Evolutionary conservation across 345 rosid genomes (phyloP), one percentile per base, ranked within the genome.

Genomic region (Turnera subulata): DNA sequence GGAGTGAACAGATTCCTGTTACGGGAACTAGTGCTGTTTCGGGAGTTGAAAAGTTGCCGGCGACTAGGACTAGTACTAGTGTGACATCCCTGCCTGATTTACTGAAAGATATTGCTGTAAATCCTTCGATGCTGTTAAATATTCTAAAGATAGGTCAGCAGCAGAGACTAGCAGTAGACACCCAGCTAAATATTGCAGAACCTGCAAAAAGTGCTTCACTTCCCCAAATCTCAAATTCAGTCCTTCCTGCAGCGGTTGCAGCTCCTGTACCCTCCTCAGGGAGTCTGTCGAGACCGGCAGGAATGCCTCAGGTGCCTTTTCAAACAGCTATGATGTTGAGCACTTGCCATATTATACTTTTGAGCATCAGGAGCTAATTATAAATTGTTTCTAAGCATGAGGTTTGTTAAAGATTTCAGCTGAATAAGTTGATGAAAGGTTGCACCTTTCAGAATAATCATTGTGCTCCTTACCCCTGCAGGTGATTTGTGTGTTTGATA

Each of bases 111-210:
- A 81, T 91, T 42, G 84, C 74, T n/a, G 88, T 73, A 45, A 83
- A 87, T 77, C 97, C 99, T 16, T 75, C 85, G 50, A 74, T 81
- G 83, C 56, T 93, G 67, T 25, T 83, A 47, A 84, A 76, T 66
- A 26, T 87, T 52, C 80, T 93, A 48, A 84, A 86, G 80, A 76
- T 81, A 82, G 84, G 89, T 37, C 86, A 84, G 55, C 88, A 75
- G 58, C 89, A 87, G 72, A 77, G 66, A 55, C 62, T 73, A 65
- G 68, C 76, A 46, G 47, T 75, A 17, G 94, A 83, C 59, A 66
- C 71, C 32, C 83, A 61, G 56, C 77, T 55, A 46, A 78, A 62
- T 33, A 55, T 65, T 50, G 51, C 60, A 55, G 79, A 80, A 51
- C 50, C 73, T 44, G 62, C 64, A 40, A 81, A 70, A 74, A 76